Evolutionary conservation across 148 eudicot genomes (phyloP).

Genomic region (Camellia lanceoleosa): DNA sequence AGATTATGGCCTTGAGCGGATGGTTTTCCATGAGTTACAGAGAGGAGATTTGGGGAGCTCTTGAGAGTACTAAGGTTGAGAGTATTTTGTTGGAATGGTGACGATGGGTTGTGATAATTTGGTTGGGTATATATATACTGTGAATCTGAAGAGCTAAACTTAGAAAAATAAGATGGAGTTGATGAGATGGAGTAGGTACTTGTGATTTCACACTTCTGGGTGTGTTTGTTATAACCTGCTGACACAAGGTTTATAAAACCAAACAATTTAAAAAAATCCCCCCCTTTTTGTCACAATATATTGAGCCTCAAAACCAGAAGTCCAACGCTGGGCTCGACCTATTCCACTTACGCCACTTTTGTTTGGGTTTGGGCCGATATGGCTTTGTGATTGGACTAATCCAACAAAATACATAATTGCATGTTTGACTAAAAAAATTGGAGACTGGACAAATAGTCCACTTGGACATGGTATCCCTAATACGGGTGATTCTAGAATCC

Average conservation of each 20-base stretch:
- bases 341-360: background rate
- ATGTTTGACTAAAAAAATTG: too few species aligned
- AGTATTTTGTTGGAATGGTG: background rate
- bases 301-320: background rate
- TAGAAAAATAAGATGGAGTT: slow-evolving; percentile 36
- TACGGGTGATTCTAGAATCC: too few species aligned
- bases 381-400: too few species aligned
- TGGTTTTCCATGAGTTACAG: slow-evolving; percentile 16
- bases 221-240: slow-evolving; percentile 47
- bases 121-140: slow-evolving; percentile 26
- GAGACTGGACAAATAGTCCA: too few species aligned
- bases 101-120: slow-evolving; percentile 18
- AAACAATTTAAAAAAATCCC: background rate
- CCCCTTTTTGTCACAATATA: background rate
- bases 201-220: slow-evolving; percentile 18
- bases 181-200: slow-evolving; percentile 54
- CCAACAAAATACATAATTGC: background rate
- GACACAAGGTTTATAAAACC: slow-evolving; percentile 26
- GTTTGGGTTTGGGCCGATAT: background rate
- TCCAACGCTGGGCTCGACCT: background rate
- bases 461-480: too few species aligned
- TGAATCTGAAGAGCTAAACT: background rate
- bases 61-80: background rate
- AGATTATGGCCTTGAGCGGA: slow-evolving; percentile 31
- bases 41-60: slow-evolving; percentile 6